phyloP scores from a whole-genome alignment of 805 yeast species.

The Lipomyces starkeyi region DNA sequence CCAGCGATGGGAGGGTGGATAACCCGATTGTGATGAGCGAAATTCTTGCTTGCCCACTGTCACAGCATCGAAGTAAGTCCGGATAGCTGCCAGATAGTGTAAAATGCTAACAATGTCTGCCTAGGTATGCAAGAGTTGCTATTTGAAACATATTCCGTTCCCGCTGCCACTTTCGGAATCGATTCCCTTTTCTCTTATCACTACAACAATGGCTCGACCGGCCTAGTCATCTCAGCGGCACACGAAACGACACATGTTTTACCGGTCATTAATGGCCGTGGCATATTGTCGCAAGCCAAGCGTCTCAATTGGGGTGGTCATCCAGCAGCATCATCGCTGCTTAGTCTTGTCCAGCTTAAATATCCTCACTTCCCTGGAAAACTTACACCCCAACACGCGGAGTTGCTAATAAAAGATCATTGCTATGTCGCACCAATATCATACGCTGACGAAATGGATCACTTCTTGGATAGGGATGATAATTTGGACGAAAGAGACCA shows the following conservation, averaged over 20 bases:
- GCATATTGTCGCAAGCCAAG: constrained; percentile 69
- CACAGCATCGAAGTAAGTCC: constrained; percentile 63
- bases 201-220: constrained; percentile 58
- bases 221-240: constrained; percentile 83
- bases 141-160: constrained; percentile 81
- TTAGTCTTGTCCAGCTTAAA: constrained; percentile 70
- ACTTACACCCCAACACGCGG: constrained; percentile 66
- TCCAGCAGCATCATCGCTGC: constrained; percentile 68
- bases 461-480: constrained; percentile 62
- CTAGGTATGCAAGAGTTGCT: constrained; percentile 71
- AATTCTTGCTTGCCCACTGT: constrained; percentile 68
- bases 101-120: background rate
- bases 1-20: constrained; percentile 58
- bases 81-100: background rate
- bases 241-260: constrained; percentile 81
- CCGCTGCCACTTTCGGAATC: constrained; percentile 78
- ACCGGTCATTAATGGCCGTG: constrained; percentile 77
- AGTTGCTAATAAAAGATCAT: constrained; percentile 70
- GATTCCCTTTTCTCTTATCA: constrained; percentile 82
- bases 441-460: constrained; percentile 66
- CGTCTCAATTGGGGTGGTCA: constrained; percentile 93
- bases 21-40: constrained; percentile 87
- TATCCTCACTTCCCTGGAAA: constrained; percentile 91
- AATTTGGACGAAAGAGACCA: constrained; percentile 69
- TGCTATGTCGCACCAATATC: constrained; percentile 73